A percentile compares a stretch with the other conserved stretches of the same genome.
These are phyloP conservation scores for Przewalskia tangutica DNA, from an alignment of 257 asterid species.

Conservation along the genomic window DNA sequence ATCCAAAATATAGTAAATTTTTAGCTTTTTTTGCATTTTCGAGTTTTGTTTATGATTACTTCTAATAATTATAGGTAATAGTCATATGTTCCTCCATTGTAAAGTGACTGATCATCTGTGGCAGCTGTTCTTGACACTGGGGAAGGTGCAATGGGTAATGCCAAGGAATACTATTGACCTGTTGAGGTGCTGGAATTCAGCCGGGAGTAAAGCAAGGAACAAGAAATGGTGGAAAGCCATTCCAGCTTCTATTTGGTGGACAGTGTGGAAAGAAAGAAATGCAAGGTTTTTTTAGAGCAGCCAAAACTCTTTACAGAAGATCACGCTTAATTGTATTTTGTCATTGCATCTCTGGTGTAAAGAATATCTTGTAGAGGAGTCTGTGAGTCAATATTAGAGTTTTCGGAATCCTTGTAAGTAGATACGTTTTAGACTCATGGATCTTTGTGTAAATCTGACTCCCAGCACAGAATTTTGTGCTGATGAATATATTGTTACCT, in stretches of 20 bases:
- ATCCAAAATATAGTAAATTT: neutral
- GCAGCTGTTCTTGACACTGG: neutral
- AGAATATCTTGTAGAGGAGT: neutral
- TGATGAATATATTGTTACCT: neutral
- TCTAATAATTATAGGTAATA: neutral
- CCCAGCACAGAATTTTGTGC: neutral
- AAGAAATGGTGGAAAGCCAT: neutral
- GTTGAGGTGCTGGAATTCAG: neutral
- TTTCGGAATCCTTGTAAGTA: neutral
- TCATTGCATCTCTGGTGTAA: neutral
- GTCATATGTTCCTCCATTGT: neutral
- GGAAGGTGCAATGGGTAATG: neutral
- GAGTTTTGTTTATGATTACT: neutral
- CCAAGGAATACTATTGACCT: neutral
- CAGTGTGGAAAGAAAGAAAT: neutral
- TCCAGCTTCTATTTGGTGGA: neutral
- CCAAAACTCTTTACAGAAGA: neutral
- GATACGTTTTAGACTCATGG: neutral
- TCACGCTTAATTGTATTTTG: neutral
- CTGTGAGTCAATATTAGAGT: neutral
- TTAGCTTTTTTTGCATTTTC: neutral
- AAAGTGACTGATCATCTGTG: neutral
- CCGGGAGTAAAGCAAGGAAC: neutral
- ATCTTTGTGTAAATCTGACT: neutral
- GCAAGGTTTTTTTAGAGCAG: neutral